Conservation (phyloP, 73 alveolate genomes). For the Paramecium primaurelia region DNA sequence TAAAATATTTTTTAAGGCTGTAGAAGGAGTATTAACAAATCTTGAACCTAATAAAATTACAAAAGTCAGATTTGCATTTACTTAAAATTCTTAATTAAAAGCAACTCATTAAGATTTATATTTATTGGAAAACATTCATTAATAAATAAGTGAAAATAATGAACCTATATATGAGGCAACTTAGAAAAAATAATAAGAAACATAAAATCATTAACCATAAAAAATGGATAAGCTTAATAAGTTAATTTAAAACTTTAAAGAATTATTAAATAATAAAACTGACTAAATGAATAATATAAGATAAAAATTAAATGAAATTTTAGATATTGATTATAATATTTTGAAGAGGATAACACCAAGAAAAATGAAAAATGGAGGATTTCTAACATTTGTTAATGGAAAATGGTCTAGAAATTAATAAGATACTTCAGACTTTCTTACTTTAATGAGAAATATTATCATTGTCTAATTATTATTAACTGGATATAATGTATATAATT, state of each 20-base stretch:
- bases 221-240: neutral
- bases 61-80: neutral
- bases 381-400: neutral
- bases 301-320: neutral
- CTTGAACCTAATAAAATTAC: neutral
- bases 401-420: neutral
- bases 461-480: neutral
- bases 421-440: neutral
- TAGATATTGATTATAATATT: neutral
- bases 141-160: neutral
- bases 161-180: neutral
- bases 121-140: neutral
- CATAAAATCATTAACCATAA: neutral
- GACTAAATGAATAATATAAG: neutral
- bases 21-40: neutral
- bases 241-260: neutral
- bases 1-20: neutral
- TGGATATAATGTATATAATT: neutral
- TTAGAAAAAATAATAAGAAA: neutral
- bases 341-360: neutral
- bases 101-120: neutral
- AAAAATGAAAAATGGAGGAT: neutral
- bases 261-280: neutral
- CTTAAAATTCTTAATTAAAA: neutral
- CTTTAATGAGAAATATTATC: neutral